Conservation (phyloP, 2,329 filamentous ascomycete species). For the Cercospora sp. region DNA sequence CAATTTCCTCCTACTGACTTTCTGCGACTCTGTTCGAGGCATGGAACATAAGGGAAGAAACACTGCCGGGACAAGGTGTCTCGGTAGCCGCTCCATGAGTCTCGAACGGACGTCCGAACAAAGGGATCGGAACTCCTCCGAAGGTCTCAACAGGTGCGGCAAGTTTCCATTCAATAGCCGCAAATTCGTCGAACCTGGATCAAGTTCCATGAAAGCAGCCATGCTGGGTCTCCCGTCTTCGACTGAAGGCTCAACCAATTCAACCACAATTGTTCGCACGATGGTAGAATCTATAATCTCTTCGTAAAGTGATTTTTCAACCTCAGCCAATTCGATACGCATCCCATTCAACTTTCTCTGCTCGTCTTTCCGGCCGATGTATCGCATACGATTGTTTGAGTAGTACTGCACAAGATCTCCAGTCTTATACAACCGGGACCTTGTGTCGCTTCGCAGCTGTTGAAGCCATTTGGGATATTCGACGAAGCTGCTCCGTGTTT, state of each 20-base stretch:
- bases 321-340: background rate
- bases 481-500: background rate
- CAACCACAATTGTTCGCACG: background rate
- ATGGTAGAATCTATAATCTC: background rate
- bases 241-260: background rate
- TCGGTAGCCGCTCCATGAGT: background rate
- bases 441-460: background rate
- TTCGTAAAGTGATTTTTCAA: background rate
- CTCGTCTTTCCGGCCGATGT: background rate
- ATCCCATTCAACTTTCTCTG: background rate
- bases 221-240: background rate
- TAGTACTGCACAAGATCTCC: background rate
- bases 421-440: background rate
- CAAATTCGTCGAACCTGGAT: background rate
- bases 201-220: background rate
- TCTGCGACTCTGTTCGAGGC: background rate
- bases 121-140: background rate
- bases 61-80: background rate
- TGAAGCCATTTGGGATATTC: background rate
- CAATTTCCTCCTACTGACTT: background rate
- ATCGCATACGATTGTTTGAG: background rate
- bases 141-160: background rate
- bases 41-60: background rate
- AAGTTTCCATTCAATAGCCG: background rate
- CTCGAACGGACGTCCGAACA: background rate